These are phyloP conservation scores for Plantago major DNA, from an alignment of 257 asterid species.

Conservation along the genomic window DNA sequence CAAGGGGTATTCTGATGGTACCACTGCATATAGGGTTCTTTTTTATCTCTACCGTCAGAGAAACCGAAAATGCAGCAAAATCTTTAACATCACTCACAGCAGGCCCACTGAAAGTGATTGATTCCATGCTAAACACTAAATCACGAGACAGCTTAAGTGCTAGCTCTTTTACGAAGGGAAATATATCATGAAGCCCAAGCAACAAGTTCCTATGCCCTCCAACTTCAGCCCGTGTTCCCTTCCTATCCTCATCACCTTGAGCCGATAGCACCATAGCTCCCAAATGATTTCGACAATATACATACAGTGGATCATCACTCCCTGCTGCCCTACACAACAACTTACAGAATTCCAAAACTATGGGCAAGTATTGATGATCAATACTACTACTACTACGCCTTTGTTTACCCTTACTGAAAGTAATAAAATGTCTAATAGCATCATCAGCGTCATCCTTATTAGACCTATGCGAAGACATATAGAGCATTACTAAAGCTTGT, in stretches of 20 bases:
- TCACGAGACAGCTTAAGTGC: conserved; percentile 41
- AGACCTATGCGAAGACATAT: conserved; percentile 40
- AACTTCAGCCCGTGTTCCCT: conserved; percentile 8
- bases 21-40: conserved; percentile 22
- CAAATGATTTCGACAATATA: conserved; percentile 48
- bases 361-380: conserved; percentile 38
- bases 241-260: neutral
- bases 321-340: conserved; percentile 47
- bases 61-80: conserved; percentile 45
- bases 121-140: conserved; percentile 31
- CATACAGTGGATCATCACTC: conserved; percentile 43
- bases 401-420: conserved; percentile 34
- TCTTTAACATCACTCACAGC: conserved; percentile 42
- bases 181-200: conserved; percentile 45
- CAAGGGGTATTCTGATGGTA: conserved; percentile 33
- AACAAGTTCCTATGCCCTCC: conserved; percentile 19
- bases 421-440: conserved; percentile 53
- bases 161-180: conserved; percentile 58
- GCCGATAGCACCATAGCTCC: conserved; percentile 38
- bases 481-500: conserved; percentile 71
- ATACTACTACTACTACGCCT: conserved; percentile 3
- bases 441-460: conserved; percentile 49
- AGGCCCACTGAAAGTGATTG: conserved; percentile 27
- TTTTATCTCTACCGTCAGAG: conserved; percentile 35
- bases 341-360: conserved; percentile 63